These are phyloP conservation scores for Zymoseptoria passerinii DNA, from an alignment of 2,329 filamentous ascomycete genomes.

Conservation along the genomic window DNA sequence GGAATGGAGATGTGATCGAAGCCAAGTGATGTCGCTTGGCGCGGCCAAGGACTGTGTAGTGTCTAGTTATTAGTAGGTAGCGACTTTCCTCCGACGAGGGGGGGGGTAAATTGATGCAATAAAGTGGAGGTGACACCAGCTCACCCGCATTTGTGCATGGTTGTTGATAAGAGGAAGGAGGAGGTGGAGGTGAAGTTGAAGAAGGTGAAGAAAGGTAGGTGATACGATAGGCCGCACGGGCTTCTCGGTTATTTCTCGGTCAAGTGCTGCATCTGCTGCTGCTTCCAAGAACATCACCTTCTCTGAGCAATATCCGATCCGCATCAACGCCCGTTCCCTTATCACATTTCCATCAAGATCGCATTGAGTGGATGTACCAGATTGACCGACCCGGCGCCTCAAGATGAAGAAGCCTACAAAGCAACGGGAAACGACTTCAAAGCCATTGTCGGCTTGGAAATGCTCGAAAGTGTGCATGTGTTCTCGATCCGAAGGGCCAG, in stretches of 20 bases:
- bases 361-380: not conserved
- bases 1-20: not conserved
- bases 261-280: not conserved
- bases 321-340: not conserved
- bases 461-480: no score
- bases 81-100: not conserved
- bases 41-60: not conserved
- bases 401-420: no score
- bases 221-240: not conserved
- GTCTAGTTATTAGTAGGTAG: no score
- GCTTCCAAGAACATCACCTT: not conserved
- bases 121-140: not conserved
- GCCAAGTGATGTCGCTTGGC: not conserved
- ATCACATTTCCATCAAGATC: not conserved
- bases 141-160: not conserved
- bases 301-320: not conserved
- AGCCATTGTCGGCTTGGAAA: no score
- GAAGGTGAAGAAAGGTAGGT: no score
- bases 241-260: not conserved
- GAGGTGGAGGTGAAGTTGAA: constrained; percentile 21
- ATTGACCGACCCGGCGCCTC: not conserved
- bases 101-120: no score
- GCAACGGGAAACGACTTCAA: no score
- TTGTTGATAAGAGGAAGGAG: not conserved
- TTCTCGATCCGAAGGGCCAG: no score